A percentile compares a stretch with the other conserved stretches of the same genome.
Conservation (phyloP, 2,329 filamentous ascomycete species). For the Sclerotinia subarctica region DNA sequence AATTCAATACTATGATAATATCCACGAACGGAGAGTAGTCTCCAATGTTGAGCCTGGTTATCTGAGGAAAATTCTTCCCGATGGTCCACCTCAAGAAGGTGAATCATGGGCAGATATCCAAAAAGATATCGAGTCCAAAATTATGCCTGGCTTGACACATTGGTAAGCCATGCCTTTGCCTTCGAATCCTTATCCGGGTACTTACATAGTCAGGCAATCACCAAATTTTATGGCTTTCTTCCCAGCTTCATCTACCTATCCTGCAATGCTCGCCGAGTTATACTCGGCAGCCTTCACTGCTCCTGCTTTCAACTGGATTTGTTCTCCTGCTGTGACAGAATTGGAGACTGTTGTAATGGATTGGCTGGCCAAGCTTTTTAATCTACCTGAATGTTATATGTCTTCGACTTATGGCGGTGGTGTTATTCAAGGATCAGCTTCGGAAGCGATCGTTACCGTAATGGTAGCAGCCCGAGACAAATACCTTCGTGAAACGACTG, state of each 20-base stretch:
- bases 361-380: slow-evolving; percentile 78
- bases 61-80: slow-evolving; percentile 73
- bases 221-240: slow-evolving; percentile 97
- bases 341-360: slow-evolving; percentile 91
- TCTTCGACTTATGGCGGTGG: slow-evolving; percentile 75
- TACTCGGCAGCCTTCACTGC: slow-evolving; percentile 86
- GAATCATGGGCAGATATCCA: slow-evolving; percentile 79
- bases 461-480: slow-evolving; percentile 85
- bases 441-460: slow-evolving; percentile 80
- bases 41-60: slow-evolving; percentile 82
- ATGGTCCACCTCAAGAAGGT: slow-evolving; percentile 59
- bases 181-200: not conserved
- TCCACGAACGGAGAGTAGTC: slow-evolving; percentile 68
- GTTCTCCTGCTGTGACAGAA: slow-evolving; percentile 87
- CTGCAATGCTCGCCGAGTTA: slow-evolving; percentile 85
- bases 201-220: slow-evolving; percentile 57
- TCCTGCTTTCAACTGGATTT: slow-evolving; percentile 96
- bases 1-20: slow-evolving; percentile 75
- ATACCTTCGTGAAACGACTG: slow-evolving; percentile 61
- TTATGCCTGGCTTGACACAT: slow-evolving; percentile 89
- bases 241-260: slow-evolving; percentile 76
- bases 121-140: slow-evolving; percentile 77
- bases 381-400: slow-evolving; percentile 68
- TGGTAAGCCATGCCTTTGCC: slow-evolving; percentile 50
- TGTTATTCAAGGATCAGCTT: slow-evolving; percentile 90